phyloP scores from a whole-genome alignment of 306 rosid species.

The Canavalia ensiformis region DNA sequence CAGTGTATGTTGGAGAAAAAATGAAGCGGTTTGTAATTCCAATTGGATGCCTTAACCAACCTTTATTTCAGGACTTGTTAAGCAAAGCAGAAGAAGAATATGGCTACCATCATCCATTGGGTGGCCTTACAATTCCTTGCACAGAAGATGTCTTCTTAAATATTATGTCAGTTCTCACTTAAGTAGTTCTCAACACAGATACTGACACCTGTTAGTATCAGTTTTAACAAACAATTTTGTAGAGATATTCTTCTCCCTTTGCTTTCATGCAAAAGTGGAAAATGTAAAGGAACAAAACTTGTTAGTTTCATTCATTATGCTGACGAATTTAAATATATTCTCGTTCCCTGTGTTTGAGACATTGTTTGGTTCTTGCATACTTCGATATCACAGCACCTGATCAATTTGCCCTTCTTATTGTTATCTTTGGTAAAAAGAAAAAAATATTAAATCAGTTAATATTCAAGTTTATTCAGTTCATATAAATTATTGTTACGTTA shows the following conservation, averaged over 20 bases:
- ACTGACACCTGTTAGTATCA: background rate
- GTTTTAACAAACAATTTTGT: conserved; percentile 16
- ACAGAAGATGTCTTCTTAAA: conserved; percentile 10
- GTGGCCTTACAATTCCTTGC: conserved; percentile 34
- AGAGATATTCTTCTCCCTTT: background rate
- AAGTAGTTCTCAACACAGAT: background rate
- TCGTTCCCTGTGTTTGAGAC: background rate
- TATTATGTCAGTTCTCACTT: conserved; percentile 15
- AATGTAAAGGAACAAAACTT: background rate
- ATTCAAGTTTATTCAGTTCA: no score
- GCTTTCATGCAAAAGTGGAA: conserved; percentile 24
- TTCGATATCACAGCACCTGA: no score
- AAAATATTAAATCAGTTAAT: no score
- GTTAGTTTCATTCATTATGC: background rate
- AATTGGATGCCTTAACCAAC: conserved; percentile 42
- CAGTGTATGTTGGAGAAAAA: conserved; percentile 52
- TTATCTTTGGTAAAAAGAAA: no score
- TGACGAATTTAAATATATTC: background rate
- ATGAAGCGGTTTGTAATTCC: conserved; percentile 43
- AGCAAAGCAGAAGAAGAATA: conserved; percentile 22
- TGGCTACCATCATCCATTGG: conserved; percentile 22
- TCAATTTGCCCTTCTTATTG: no score
- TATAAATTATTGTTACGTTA: no score
- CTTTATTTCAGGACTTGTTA: conserved; percentile 46
- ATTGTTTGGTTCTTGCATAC: no score